Evolutionary conservation across 352 stramenopile genomes (phyloP).

Genomic region (Phytopythium vexans): DNA sequence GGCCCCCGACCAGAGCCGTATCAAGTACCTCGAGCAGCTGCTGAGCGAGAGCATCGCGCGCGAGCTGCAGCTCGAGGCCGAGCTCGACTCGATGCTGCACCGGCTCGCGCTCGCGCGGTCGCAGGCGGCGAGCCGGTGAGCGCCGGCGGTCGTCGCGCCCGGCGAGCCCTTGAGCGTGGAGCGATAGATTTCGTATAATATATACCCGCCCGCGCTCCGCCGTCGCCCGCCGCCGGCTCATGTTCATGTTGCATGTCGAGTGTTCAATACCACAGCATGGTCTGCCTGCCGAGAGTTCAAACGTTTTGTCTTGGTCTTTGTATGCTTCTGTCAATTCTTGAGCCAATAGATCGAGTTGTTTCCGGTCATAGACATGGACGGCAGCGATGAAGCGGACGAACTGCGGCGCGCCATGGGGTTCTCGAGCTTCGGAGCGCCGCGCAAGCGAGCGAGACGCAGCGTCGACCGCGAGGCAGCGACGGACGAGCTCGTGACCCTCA

Average conservation of each 20-base stretch:
- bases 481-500: not conserved
- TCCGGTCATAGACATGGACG: no score
- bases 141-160: slow-evolving; percentile 17
- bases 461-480: not conserved
- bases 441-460: slow-evolving; percentile 8
- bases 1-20: slow-evolving; percentile 75
- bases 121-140: slow-evolving; percentile 12
- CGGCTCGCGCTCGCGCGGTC: slow-evolving; percentile 12
- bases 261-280: not conserved
- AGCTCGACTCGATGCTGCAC: slow-evolving; percentile 68
- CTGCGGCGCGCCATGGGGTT: slow-evolving; percentile 59
- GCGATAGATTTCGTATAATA: slow-evolving; percentile 55
- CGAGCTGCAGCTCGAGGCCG: slow-evolving; percentile 79
- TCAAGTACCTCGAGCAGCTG: slow-evolving; percentile 87
- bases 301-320: no score
- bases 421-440: slow-evolving; percentile 45
- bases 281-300: no score
- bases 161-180: slow-evolving; percentile 9
- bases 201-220: slow-evolving; percentile 3
- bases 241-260: not conserved
- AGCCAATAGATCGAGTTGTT: no score
- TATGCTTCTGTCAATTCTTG: no score
- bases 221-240: not conserved
- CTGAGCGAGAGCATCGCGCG: slow-evolving; percentile 79
- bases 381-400: slow-evolving; percentile 23